Evolutionary conservation across 169 alveolate species (phyloP).

Genomic region (Plasmodium adleri): DNA sequence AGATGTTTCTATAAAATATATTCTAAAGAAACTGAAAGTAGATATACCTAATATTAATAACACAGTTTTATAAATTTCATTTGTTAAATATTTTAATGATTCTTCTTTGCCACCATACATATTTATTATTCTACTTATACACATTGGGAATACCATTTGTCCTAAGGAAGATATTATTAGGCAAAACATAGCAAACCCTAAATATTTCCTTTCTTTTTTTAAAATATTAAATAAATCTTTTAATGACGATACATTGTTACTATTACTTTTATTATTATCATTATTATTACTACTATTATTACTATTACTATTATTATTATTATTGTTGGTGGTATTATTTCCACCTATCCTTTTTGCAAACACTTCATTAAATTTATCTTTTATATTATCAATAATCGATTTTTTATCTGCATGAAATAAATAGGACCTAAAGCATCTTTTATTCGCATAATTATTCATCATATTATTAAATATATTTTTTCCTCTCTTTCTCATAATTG

Average conservation of each 20-base stretch:
- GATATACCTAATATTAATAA: conserved; percentile 50
- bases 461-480: too few relatives aligned
- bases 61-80: conserved; percentile 59
- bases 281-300: too few relatives aligned
- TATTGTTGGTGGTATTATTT: neutral
- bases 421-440: neutral
- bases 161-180: conserved; percentile 48
- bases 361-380: conserved; percentile 27
- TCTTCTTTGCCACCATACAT: conserved; percentile 74
- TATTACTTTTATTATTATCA: too few relatives aligned
- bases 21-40: conserved; percentile 58
- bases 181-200: conserved; percentile 38
- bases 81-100: conserved; percentile 47
- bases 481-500: too few relatives aligned
- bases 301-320: too few relatives aligned
- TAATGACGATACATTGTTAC: conserved; percentile 31
- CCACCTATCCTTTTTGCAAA: conserved; percentile 9
- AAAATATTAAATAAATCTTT: conserved; percentile 47
- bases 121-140: conserved; percentile 67
- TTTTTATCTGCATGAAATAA: neutral
- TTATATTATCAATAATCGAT: neutral
- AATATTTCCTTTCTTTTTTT: conserved; percentile 61
- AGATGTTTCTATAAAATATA: conserved; percentile 71
- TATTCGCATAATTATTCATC: neutral
- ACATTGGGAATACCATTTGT: conserved; percentile 71